These are phyloP conservation scores for Auricularia cornea DNA, from an alignment of 768 basidiomycete genomes.

Conservation along the genomic window DNA sequence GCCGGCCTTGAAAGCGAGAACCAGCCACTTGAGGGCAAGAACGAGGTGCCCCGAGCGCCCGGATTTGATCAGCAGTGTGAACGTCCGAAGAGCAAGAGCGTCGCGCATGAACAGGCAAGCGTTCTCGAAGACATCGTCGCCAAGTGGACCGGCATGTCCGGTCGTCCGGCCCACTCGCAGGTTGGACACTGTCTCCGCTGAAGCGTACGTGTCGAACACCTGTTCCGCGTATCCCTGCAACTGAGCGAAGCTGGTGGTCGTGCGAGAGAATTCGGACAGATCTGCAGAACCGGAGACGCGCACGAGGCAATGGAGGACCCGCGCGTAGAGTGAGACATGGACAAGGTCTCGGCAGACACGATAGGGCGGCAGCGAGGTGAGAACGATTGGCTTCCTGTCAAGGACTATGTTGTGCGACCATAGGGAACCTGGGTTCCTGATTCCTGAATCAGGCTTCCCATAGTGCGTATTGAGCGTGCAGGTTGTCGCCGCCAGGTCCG, in stretches of 20 bases:
- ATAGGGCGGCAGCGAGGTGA: constrained; percentile 28
- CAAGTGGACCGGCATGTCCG: neutral
- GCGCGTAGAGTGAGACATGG: constrained; percentile 27
- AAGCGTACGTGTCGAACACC: neutral
- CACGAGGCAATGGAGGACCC: constrained; percentile 26
- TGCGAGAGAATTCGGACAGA: neutral
- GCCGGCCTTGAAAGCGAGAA: neutral
- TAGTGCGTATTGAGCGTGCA: constrained; percentile 25
- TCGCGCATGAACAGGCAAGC: neutral
- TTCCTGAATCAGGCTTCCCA: constrained; percentile 20
- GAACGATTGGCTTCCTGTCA: constrained; percentile 25
- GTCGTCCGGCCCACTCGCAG: neutral
- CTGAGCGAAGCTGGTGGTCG: constrained; percentile 3
- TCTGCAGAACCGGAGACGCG: constrained; percentile 15
- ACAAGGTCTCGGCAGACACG: constrained; percentile 28
- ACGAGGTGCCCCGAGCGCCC: neutral
- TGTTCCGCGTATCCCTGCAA: neutral
- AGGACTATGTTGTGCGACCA: constrained; percentile 29
- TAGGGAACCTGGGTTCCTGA: constrained; percentile 26
- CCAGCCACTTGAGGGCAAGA: neutral
- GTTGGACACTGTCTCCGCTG: neutral
- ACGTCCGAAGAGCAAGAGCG: neutral
- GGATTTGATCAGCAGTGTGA: neutral
- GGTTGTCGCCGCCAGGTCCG: constrained; percentile 25
- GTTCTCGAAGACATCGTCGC: neutral